Percentiles rank a stretch among this genome's conserved stretches.
Evolutionary conservation across 2,329 filamentous ascomycete genomes (phyloP).

Genomic region (Dendrostoma leiphaemia): DNA sequence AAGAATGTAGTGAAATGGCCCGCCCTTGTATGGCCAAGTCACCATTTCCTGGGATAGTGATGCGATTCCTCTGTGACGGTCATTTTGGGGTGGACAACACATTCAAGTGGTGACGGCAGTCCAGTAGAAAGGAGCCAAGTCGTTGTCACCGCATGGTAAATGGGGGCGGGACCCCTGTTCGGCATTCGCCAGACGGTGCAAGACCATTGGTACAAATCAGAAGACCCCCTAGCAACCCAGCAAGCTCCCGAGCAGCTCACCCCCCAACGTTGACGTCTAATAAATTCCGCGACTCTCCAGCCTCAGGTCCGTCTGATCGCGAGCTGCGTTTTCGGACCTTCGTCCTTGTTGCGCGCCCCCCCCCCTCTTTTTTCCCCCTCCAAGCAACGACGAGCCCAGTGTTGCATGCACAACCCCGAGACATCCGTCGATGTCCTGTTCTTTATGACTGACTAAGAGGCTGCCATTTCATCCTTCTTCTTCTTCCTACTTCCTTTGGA

Average conservation of each 20-base stretch:
- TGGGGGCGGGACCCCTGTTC: background rate
- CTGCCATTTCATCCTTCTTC: too few relatives aligned
- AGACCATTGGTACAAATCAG: background rate
- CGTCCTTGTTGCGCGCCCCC: background rate
- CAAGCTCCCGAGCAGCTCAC: background rate
- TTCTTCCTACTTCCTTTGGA: background rate
- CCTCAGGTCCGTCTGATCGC: constrained; percentile 1
- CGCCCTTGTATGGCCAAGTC: too few relatives aligned
- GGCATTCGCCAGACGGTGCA: constrained; percentile 1
- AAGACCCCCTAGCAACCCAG: too few relatives aligned
- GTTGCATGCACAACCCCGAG: background rate
- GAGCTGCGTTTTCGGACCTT: background rate
- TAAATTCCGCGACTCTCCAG: background rate
- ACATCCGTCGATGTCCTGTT: background rate
- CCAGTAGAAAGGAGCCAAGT: too few relatives aligned
- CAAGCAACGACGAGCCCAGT: too few relatives aligned
- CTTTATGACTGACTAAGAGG: background rate
- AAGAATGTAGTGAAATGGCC: too few relatives aligned
- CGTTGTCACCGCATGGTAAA: too few relatives aligned
- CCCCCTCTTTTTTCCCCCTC: too few relatives aligned
- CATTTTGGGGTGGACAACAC: too few relatives aligned
- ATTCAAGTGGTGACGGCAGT: too few relatives aligned
- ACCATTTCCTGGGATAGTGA: too few relatives aligned
- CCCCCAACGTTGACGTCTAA: background rate
- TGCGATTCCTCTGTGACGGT: too few relatives aligned